Conservation (phyloP, 2,329 filamentous ascomycete genomes). For the Gliomastix tumulicola region DNA sequence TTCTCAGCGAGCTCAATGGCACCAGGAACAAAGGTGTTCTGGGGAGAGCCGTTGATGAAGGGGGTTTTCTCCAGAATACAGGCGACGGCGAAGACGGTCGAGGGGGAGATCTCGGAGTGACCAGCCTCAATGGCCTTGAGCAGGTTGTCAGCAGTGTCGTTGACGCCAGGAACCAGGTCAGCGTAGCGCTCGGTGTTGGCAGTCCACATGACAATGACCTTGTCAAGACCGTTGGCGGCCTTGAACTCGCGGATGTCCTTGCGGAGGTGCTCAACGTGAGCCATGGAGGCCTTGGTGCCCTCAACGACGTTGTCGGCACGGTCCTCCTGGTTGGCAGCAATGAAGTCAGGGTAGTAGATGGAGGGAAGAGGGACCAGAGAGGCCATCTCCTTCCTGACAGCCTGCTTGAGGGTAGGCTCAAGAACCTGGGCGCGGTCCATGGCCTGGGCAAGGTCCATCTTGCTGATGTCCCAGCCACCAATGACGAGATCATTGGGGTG, state of each 20-base stretch:
- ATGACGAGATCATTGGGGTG: conserved; percentile 94
- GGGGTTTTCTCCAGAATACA: conserved; percentile 83
- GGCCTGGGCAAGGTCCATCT: conserved; percentile 78
- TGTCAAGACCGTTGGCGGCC: conserved; percentile 74
- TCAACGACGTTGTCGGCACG: conserved; percentile 86
- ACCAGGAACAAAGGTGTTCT: conserved; percentile 97
- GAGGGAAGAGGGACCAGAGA: conserved; percentile 82
- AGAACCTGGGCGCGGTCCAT: conserved; percentile 96
- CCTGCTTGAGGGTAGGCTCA: conserved; percentile 85
- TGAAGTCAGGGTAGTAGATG: conserved; percentile 99
- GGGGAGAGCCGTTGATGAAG: conserved; percentile 98
- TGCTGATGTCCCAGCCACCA: conserved; percentile 96
- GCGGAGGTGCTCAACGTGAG: conserved; percentile 88
- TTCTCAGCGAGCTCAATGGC: conserved; percentile 82
- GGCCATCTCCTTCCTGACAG: conserved; percentile 90
- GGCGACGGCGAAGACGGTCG: conserved; percentile 91
- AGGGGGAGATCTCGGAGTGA: conserved; percentile 88
- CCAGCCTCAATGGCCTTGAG: conserved; percentile 79
- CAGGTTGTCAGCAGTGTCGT: conserved; percentile 94
- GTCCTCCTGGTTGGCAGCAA: conserved; percentile 95
- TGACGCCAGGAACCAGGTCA: conserved; percentile 79
- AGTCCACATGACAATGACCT: conserved; percentile 96
- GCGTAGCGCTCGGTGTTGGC: conserved; percentile 98
- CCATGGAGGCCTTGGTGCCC: conserved; percentile 76
- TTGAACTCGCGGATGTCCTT: conserved; percentile 96